Percentiles rank a stretch among this genome's conserved stretches.
phyloP scores from a whole-genome alignment of 257 asterid genomes.

The Capsicum baccatum region DNA sequence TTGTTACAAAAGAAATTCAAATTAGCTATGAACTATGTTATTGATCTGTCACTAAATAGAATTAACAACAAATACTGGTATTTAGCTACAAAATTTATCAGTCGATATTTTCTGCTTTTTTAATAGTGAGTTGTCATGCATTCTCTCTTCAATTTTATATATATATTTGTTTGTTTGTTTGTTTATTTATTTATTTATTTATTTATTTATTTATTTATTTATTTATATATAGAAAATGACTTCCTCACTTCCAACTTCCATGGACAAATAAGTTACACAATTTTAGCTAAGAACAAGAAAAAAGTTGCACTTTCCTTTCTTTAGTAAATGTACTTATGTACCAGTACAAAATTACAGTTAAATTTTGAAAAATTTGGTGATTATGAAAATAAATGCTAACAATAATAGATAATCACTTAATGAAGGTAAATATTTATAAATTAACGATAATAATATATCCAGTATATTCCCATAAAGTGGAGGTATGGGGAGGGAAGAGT shows the following conservation, averaged over 20 bases:
- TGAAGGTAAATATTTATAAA: too few relatives aligned
- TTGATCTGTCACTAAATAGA: too few relatives aligned
- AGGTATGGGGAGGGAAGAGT: too few relatives aligned
- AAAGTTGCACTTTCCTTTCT: neutral
- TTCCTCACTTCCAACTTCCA: neutral
- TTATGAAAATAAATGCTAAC: neutral
- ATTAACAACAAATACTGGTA: too few relatives aligned
- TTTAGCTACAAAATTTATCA: neutral
- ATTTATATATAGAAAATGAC: neutral
- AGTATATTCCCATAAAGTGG: too few relatives aligned
- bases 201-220: too few relatives aligned
- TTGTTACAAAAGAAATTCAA: too few relatives aligned
- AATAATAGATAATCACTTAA: neutral
- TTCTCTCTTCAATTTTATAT: neutral
- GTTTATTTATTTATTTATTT: too few relatives aligned
- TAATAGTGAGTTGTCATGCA: neutral
- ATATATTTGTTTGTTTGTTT: too few relatives aligned
- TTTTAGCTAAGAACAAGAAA: neutral
- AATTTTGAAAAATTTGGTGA: conserved; percentile 5
- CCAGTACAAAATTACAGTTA: neutral
- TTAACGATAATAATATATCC: too few relatives aligned
- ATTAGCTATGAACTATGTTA: too few relatives aligned
- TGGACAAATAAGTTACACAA: neutral
- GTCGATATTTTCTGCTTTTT: neutral
- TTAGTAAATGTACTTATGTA: neutral